These are phyloP conservation scores for Fusarium lateritium DNA, from an alignment of 2,329 filamentous ascomycete genomes.

Conservation along the genomic window DNA sequence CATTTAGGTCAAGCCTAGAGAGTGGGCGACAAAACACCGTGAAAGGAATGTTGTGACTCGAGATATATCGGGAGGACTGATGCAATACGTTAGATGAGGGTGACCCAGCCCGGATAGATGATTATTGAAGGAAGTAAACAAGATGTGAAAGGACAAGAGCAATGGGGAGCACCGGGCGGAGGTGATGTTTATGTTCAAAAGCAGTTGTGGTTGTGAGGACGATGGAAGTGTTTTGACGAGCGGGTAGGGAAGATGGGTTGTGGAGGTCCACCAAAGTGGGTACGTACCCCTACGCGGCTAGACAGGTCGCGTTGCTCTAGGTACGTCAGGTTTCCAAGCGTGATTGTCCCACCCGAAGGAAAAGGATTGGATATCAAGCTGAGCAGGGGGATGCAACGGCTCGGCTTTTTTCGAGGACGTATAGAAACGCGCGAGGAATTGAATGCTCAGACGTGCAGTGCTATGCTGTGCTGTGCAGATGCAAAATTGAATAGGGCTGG, in stretches of 20 bases:
- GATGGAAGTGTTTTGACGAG: constrained; percentile 57
- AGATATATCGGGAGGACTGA: constrained; percentile 49
- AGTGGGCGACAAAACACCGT: constrained; percentile 52
- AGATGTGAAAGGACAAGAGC: constrained; percentile 45
- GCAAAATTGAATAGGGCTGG: constrained; percentile 22
- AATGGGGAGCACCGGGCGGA: constrained; percentile 47
- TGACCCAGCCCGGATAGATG: constrained; percentile 38
- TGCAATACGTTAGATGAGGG: constrained; percentile 50
- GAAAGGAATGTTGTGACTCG: constrained; percentile 56
- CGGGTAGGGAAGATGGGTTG: constrained; percentile 52
- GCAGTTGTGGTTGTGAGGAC: constrained; percentile 51
- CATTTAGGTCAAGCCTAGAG: constrained; percentile 55
- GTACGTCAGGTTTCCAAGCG: constrained; percentile 49
- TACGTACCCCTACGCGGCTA: constrained; percentile 54
- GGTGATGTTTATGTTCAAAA: constrained; percentile 55
- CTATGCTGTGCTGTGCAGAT: constrained; percentile 8
- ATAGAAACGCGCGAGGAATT: constrained; percentile 39
- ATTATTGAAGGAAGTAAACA: constrained; percentile 45
- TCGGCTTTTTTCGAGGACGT: constrained; percentile 38
- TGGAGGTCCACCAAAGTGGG: constrained; percentile 45
- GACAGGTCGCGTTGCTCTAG: constrained; percentile 51
- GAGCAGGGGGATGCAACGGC: constrained; percentile 31
- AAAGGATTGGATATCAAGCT: constrained; percentile 45
- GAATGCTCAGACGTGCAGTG: constrained; percentile 23
- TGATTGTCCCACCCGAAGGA: constrained; percentile 47